Evolutionary conservation across 176 grass and related monocot genomes (phyloP), one percentile per base, ranked within the genome.

Genomic region (Oropetium thomaeum): DNA sequence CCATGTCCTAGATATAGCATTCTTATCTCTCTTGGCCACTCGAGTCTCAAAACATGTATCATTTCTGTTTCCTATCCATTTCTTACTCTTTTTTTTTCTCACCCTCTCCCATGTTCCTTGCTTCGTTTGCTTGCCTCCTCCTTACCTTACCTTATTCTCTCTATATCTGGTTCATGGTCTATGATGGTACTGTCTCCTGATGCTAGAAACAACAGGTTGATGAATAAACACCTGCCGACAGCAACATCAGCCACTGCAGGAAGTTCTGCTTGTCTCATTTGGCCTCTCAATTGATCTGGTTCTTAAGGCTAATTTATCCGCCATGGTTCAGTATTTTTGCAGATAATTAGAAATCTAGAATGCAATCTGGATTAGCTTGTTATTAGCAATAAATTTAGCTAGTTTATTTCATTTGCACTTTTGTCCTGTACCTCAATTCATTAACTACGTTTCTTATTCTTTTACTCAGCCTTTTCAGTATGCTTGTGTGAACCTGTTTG

Each of bases 271-370:
- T 22, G 14, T 45, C 19, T 45, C 6, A 1, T 0, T 25, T 34
- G 33, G 10, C 6, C 11, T 62, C 17, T 34, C 55, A 75, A 32
- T 45, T 8, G 19, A 32, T 7, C 3, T 10, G 2, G 19, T 10
- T 44, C 19, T 44, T 29, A 32, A 31, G 55, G 0, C 16, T 57
- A 27, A 1, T 26, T 27, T 0, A 33, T 10, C 8, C 8, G 38
- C 26, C 38, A 58, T 31, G 25, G 4, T 39, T n/a, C n/a, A n/a
- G n/a, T n/a, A n/a, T n/a, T n/a, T 27, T 34, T 80, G 52, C 27
- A 32, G 9, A 73, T 39, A 65, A 58, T 74, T 71, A 79, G 8
- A 31, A 79, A 73, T 30, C 15, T 48, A 31, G 13, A 79, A 11
- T 58, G 40, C 2, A 67, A 54, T 37, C 55, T 53, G 7, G 8